A percentile compares a stretch with the other conserved stretches of the same genome.
Conservation (phyloP, 1,284 basidiomycete species). For the Ustilago lituana region DNA sequence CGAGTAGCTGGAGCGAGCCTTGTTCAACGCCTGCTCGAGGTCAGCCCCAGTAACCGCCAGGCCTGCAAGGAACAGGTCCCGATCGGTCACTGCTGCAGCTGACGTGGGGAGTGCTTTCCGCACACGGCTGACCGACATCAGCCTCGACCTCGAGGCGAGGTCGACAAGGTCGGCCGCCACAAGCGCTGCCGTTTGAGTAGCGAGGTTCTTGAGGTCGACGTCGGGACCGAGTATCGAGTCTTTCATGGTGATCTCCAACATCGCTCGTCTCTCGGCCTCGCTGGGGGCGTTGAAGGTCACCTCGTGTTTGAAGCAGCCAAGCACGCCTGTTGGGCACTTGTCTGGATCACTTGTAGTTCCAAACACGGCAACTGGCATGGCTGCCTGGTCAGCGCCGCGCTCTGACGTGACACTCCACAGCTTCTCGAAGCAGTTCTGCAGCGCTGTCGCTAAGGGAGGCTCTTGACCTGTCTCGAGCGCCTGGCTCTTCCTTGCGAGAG, state of each 20-base stretch:
- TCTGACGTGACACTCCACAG: conserved; percentile 68
- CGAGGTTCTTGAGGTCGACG: conserved; percentile 78
- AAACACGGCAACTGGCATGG: conserved; percentile 67
- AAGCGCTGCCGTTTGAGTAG: conserved; percentile 90
- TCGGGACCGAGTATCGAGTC: conserved; percentile 76
- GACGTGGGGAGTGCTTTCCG: conserved; percentile 55
- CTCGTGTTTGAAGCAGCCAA: conserved; percentile 88
- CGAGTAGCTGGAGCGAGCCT: conserved; percentile 82
- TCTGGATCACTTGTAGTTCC: conserved; percentile 80
- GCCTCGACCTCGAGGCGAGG: conserved; percentile 75
- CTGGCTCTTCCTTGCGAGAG: conserved; percentile 79
- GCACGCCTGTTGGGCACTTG: conserved; percentile 75
- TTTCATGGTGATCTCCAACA: conserved; percentile 73
- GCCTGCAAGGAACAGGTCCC: conserved; percentile 69
- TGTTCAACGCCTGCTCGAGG: conserved; percentile 78
- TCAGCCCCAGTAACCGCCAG: conserved; percentile 76
- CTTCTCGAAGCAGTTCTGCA: conserved; percentile 77
- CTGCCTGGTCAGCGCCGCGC: not conserved
- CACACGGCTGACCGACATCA: conserved; percentile 74
- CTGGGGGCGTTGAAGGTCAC: conserved; percentile 79
- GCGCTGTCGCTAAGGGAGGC: conserved; percentile 73
- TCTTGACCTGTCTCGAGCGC: conserved; percentile 78
- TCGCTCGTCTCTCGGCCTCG: conserved; percentile 77
- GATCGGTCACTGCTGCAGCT: conserved; percentile 12
- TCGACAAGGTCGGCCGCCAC: conserved; percentile 83